A percentile compares a stretch with the other conserved stretches of the same genome.
These are phyloP conservation scores for Fusarium secorum DNA, from an alignment of 2,329 filamentous ascomycete species.

Conservation along the genomic window DNA sequence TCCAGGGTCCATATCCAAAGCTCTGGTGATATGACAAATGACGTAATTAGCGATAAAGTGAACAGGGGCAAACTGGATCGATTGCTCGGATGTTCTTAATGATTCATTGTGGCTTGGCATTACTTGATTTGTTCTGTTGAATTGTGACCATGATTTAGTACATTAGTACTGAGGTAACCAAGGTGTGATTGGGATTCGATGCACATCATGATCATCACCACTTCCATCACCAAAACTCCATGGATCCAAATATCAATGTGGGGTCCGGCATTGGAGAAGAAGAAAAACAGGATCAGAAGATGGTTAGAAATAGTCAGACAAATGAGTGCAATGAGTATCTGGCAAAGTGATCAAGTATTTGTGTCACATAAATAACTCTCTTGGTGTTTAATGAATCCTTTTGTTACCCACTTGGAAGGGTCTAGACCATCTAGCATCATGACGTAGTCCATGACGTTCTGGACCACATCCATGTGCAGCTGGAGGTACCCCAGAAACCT, in stretches of 20 bases:
- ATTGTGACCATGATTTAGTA: neutral
- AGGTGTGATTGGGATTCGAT: neutral
- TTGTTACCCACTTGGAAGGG: neutral
- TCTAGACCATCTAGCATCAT: conserved; percentile 24
- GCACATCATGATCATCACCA: neutral
- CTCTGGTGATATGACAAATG: conserved; percentile 1
- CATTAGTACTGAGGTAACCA: neutral
- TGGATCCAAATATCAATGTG: neutral
- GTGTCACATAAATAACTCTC: neutral
- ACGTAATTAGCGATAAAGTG: conserved; percentile 10
- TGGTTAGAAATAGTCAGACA: neutral
- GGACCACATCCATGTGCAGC: neutral
- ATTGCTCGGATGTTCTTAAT: neutral
- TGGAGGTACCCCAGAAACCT: neutral
- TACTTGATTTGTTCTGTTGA: neutral
- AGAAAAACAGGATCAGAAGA: neutral
- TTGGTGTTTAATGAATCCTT: neutral
- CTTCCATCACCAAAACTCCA: neutral
- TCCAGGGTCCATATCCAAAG: neutral
- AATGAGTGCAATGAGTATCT: too few relatives aligned
- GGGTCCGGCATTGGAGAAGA: neutral
- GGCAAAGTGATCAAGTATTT: neutral
- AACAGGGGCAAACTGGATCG: neutral
- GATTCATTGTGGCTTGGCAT: conserved; percentile 15
- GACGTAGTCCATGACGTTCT: conserved; percentile 15